Percentiles rank a stretch among this genome's conserved stretches.
phyloP scores from a whole-genome alignment of 2,329 filamentous ascomycete genomes.

The Furcasterigmium sp. region DNA sequence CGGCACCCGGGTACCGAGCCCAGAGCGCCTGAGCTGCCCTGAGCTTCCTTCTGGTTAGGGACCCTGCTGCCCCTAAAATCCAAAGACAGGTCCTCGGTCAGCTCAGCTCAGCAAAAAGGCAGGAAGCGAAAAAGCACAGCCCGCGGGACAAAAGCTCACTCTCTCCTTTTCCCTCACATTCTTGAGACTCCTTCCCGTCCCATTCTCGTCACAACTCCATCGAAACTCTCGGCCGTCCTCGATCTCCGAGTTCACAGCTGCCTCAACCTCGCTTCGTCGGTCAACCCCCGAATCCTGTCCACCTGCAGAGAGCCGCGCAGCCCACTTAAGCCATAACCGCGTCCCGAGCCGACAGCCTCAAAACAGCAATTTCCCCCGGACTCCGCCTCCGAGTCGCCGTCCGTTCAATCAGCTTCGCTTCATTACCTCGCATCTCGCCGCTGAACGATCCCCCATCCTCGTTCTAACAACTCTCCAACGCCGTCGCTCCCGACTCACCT shows the following conservation, averaged over 20 bases:
- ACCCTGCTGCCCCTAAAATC: too few relatives aligned
- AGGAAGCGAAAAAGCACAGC: constrained; percentile 3
- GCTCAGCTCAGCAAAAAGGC: not conserved
- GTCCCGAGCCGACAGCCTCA: not conserved
- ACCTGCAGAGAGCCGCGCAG: too few relatives aligned
- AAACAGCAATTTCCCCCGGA: constrained; percentile 5
- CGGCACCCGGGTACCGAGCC: not conserved
- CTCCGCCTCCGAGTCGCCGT: not conserved
- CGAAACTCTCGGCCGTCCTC: constrained; percentile 6
- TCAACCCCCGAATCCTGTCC: not conserved
- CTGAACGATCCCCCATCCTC: too few relatives aligned
- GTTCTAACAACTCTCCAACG: not conserved
- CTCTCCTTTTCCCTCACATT: not conserved
- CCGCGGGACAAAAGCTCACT: constrained; percentile 2
- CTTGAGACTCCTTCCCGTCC: not conserved
- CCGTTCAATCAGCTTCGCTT: too few relatives aligned
- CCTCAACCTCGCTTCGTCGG: constrained; percentile 6
- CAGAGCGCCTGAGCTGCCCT: not conserved
- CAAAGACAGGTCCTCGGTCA: too few relatives aligned
- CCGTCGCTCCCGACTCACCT: constrained; percentile 9
- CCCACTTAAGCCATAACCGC: constrained; percentile 3
- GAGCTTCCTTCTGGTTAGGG: not conserved
- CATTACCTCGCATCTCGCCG: too few relatives aligned
- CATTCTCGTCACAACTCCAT: constrained; percentile 3
- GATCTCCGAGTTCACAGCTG: constrained; percentile 11